Conservation (phyloP, 1,284 basidiomycete species). For the Coniophora puteana region DNA sequence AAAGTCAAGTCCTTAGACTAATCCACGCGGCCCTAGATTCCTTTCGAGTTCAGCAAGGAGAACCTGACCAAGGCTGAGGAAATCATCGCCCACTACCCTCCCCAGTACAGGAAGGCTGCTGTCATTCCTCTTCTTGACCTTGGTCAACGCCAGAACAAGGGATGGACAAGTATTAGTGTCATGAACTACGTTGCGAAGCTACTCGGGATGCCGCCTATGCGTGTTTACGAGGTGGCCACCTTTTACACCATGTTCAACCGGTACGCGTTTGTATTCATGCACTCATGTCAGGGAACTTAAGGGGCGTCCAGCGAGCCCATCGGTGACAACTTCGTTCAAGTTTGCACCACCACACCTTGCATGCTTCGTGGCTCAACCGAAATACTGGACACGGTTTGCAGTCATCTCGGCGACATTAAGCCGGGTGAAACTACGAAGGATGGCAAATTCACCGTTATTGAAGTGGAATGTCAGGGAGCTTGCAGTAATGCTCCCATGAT, state of each 20-base stretch:
- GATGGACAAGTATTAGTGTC: conserved; percentile 98
- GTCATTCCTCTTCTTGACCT: conserved; percentile 96
- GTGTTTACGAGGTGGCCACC: conserved; percentile 98
- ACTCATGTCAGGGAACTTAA: conserved; percentile 2
- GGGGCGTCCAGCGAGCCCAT: conserved; percentile 76
- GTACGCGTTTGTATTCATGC: conserved; percentile 36
- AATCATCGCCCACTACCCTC: conserved; percentile 91
- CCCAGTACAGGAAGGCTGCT: conserved; percentile 97
- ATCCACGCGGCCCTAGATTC: conserved; percentile 53
- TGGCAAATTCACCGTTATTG: conserved; percentile 95
- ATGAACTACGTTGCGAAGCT: conserved; percentile 98
- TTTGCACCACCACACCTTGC: conserved; percentile 99
- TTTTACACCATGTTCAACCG: conserved; percentile 99
- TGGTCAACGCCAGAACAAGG: conserved; percentile 96
- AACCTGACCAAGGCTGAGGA: conserved; percentile 85
- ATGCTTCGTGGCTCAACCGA: conserved; percentile 93
- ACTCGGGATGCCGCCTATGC: conserved; percentile 96
- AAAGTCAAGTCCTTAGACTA: not conserved
- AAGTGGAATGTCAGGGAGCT: conserved; percentile 98
- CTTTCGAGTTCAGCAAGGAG: conserved; percentile 83
- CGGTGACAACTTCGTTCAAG: conserved; percentile 92
- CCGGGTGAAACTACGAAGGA: conserved; percentile 92
- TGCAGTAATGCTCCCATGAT: conserved; percentile 99
- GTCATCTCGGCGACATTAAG: conserved; percentile 81
- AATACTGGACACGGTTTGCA: conserved; percentile 84